Evolutionary conservation across 2,329 filamentous ascomycete genomes (phyloP).

Genomic region (Paraphoma chrysanthemicola): DNA sequence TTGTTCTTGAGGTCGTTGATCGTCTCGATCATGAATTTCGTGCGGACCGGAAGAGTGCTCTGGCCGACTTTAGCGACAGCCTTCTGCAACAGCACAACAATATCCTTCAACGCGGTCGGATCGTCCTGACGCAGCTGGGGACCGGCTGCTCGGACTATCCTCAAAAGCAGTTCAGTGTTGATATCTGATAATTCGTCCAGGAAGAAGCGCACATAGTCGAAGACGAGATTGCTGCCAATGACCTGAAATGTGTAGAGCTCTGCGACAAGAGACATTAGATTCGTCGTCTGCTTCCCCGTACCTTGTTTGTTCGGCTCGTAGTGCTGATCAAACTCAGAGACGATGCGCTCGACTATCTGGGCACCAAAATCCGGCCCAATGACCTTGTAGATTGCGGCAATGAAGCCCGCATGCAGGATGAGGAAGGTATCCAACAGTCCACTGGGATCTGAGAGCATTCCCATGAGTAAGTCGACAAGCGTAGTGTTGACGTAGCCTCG

Average conservation of each 20-base stretch:
- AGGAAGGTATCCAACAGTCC: constrained; percentile 86
- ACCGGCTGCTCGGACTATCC: constrained; percentile 80
- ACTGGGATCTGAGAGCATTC: constrained; percentile 80
- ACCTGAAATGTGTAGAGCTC: constrained; percentile 94
- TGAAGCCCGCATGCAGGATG: constrained; percentile 88
- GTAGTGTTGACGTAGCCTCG: constrained; percentile 87
- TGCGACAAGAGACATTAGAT: constrained; percentile 81
- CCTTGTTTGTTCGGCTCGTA: constrained; percentile 57
- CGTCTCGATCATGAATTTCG: constrained; percentile 96
- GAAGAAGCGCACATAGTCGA: constrained; percentile 86
- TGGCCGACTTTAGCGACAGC: constrained; percentile 73
- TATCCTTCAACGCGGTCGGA: constrained; percentile 84
- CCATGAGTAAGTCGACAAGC: constrained; percentile 77
- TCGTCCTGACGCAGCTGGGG: constrained; percentile 88
- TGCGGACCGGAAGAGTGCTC: constrained; percentile 79
- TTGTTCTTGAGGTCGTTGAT: constrained; percentile 96
- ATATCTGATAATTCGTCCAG: constrained; percentile 77
- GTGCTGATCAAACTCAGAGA: constrained; percentile 74
- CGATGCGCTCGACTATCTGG: constrained; percentile 79
- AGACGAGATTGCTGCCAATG: constrained; percentile 80
- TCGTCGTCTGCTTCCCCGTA: constrained; percentile 67
- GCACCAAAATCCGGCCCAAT: constrained; percentile 90
- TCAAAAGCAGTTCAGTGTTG: constrained; percentile 87
- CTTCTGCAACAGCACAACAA: constrained; percentile 79
- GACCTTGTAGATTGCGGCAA: constrained; percentile 85